phyloP scores from a whole-genome alignment of 2,329 filamentous ascomycete genomes.

The Amauroascus niger region DNA sequence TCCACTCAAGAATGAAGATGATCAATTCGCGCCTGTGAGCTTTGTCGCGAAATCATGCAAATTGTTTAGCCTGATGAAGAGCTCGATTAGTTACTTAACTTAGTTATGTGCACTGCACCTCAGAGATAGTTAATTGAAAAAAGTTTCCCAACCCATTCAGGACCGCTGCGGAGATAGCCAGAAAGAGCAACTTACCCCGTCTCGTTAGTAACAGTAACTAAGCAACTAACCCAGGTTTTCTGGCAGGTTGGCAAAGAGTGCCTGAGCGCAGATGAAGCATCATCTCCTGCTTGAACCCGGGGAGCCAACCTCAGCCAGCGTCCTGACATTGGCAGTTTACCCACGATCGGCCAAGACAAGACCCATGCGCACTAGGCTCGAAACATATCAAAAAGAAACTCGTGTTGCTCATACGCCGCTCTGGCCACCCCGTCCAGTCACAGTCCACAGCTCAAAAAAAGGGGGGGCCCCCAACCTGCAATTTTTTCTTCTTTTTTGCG shows the following conservation, averaged over 20 bases:
- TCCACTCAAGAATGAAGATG: slow-evolving; percentile 11
- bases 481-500: not conserved
- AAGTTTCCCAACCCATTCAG: too few species aligned
- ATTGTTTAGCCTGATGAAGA: not conserved
- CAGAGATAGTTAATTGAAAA: too few species aligned
- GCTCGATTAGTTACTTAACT: not conserved
- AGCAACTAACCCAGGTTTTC: too few species aligned
- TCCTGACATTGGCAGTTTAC: not conserved
- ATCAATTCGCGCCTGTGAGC: not conserved
- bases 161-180: too few species aligned
- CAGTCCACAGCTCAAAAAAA: not conserved
- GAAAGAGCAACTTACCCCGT: not conserved
- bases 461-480: not conserved
- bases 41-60: not conserved
- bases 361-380: not conserved
- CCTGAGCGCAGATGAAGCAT: not conserved
- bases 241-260: too few species aligned
- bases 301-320: not conserved
- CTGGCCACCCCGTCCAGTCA: not conserved
- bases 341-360: not conserved
- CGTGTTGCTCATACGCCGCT: slow-evolving; percentile 1
- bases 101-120: too few species aligned
- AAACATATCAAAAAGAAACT: not conserved
- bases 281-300: not conserved
- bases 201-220: too few species aligned